Base-by-base conservation (phyloP, 768 basidiomycete species). In the Boletus fagicola region DNA sequence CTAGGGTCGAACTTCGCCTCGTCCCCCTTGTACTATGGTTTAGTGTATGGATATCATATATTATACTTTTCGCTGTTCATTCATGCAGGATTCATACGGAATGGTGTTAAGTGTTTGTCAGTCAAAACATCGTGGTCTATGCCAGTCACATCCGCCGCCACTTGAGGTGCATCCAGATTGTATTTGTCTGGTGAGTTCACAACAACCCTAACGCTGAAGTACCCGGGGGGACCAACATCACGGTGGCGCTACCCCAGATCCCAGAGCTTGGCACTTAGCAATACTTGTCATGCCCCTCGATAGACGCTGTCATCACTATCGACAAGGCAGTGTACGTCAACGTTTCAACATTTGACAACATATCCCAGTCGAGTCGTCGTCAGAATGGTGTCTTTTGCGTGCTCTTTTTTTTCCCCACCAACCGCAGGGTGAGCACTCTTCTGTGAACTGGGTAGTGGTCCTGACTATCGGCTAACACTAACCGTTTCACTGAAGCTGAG, bases 41-140 rank as follows among this genome's bases (percentile, higher is more conserved):
- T 51, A 51, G 40, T 56, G 59, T 67, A 55, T 63, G 59, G 47
- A 49, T 44, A 44, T 38, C 35, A n/a, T 43, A 31, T 52, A 45
- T 51, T 53, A 18, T 49, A 16, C 44, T 31, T n/a, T 26, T 40
- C 11, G 28, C 10, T 42, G 22, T 57, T 52, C 5, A 24, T 33
- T 26, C 18, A 49, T 13, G 28, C n/a, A 46, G 39, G 47, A 35
- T 46, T 44, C 24, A 3, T 28, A 28, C 24, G 8, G 12, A 16
- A 36, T 33, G 30, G 38, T 20, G 22, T 13, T 13, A 22, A 45
- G 5, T 49, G 11, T 9, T 12, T 12, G 16, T 12, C 20, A 31
- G 5, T 46, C 11, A 18, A 4, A n/a, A 26, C 15, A 31, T 16
- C 5, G 13, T 39, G n/a, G 31, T 16, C 22, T 11, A n/a, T 22